These are phyloP conservation scores for Capsella bursapastoris DNA, from an alignment of 345 rosid species.

Conservation along the genomic window DNA sequence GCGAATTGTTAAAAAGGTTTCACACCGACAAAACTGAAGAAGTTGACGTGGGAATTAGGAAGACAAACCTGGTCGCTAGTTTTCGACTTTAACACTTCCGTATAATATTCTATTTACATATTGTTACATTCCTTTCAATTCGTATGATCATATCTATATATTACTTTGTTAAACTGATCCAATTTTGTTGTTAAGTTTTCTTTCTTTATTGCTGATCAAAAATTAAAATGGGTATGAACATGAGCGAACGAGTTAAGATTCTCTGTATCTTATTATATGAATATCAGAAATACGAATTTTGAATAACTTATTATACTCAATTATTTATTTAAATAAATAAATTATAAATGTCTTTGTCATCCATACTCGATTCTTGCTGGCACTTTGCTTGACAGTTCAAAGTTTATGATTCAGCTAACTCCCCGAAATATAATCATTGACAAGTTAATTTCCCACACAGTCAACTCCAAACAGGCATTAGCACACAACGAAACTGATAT, in stretches of 20 bases:
- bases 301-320: no score
- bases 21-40: background rate
- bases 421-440: background rate
- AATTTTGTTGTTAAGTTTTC: no score
- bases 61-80: background rate
- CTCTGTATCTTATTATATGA: background rate
- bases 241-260: background rate
- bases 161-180: no score
- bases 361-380: conserved; percentile 14
- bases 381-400: conserved; percentile 37
- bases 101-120: background rate
- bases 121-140: no score
- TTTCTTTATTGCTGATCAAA: no score
- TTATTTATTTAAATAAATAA: background rate
- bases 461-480: background rate
- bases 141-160: no score
- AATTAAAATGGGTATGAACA: background rate
- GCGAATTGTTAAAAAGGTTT: background rate
- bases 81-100: background rate
- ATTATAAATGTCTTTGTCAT: conserved; percentile 11
- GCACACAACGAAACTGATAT: background rate
- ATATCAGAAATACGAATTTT: background rate
- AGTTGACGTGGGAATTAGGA: conserved; percentile 1
- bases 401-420: conserved; percentile 27
- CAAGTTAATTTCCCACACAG: conserved; percentile 5